These are phyloP conservation scores for Blakeslea trispora DNA, from an alignment of 371 early-diverging fungal genomes.

Conservation along the genomic window DNA sequence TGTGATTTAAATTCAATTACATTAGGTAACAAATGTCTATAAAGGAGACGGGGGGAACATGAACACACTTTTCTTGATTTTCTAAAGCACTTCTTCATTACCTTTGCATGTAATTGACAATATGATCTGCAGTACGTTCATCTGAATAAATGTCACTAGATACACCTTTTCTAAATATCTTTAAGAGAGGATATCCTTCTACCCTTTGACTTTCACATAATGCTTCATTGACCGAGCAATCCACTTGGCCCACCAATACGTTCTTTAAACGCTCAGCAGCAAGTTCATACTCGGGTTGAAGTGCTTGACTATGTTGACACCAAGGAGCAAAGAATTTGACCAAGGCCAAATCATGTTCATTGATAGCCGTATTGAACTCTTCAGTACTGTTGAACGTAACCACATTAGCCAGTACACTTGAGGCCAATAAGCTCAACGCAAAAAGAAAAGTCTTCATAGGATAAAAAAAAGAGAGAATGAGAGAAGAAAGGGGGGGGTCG, in stretches of 20 bases:
- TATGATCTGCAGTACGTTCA: constrained; percentile 69
- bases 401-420: constrained; percentile 2
- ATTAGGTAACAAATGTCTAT: constrained; percentile 66
- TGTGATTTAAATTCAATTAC: constrained; percentile 40
- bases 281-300: constrained; percentile 79
- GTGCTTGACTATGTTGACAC: constrained; percentile 89
- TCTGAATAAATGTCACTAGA: constrained; percentile 60
- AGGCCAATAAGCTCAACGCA: not conserved
- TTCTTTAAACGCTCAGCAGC: constrained; percentile 76
- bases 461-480: not conserved
- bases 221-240: constrained; percentile 83
- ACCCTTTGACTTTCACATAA: constrained; percentile 79
- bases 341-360: constrained; percentile 69
- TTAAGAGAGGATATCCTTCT: constrained; percentile 67
- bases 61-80: not conserved
- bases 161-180: constrained; percentile 22
- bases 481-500: too few species aligned
- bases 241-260: constrained; percentile 82
- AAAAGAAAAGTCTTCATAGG: constrained; percentile 5
- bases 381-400: constrained; percentile 13
- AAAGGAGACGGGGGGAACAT: not conserved
- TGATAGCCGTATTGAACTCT: constrained; percentile 64
- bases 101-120: constrained; percentile 84
- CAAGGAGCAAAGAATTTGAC: constrained; percentile 93
- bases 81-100: constrained; percentile 21